Base-by-base conservation (phyloP, 2,329 filamentous ascomycete species). In the Podosphaera xanthii region DNA sequence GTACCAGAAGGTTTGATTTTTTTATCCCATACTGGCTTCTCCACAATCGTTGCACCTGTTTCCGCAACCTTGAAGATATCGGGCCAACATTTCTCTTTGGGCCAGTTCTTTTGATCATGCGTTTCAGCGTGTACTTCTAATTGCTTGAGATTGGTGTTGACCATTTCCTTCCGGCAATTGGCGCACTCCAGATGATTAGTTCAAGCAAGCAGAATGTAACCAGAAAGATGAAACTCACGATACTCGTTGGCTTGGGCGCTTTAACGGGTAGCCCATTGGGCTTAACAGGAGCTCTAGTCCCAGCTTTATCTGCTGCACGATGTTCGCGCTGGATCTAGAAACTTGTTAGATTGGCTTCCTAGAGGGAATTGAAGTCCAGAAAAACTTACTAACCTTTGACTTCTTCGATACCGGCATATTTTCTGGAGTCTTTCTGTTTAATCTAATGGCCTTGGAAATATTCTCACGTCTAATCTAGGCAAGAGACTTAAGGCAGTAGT, bases 61-160 rank as follows among this genome's bases (percentile, higher is more conserved):
- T 44, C 40, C 3, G 40, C 40, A 4, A 44, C 40, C 60, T 61
- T 61, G 53, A 62, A 61, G 36, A 63, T 60, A 58, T 74, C 75
- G 1, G 77, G 77, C 73, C 75, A 79, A 71, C 77, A 79, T 71
- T 78, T 78, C 71, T 79, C 76, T 71, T 78, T 79, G 0, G 76
- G 69, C 77, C 76, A 78, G 3, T 68, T 60, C 61, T 74, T 74
- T 34, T 72, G 69, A 62, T 74, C 71, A 64, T 79, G 77, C 4
- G 75, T 78, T 58, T 68, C 65, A 10, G 76, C 77, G 63, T 79
- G 77, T n/a, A 73, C 72, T 66, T 76, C 73, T 12, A 79, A 71
- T 66, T 77, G 75, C 49, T 72, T 71, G 58, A 72, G 69, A 64
- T 78, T 77, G 59, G 74, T 75, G 66, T 74, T 75, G 62, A 77